A percentile compares a stretch with the other conserved stretches of the same genome.
Conservation (phyloP, 1,284 basidiomycete genomes). For the Anthracocystis panici-leucophaei region DNA sequence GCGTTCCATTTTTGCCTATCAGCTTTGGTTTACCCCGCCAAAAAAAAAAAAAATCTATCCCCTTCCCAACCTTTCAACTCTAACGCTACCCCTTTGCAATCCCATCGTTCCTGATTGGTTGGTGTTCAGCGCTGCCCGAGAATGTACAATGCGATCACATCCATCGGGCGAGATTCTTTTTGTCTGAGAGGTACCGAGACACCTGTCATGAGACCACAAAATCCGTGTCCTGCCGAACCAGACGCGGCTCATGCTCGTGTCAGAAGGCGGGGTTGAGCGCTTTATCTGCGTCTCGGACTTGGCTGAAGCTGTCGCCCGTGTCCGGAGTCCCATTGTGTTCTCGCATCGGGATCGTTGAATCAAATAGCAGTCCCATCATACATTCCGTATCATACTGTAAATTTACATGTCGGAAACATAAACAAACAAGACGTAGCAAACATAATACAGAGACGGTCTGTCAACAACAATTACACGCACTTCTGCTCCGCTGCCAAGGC, state of each 20-base stretch:
- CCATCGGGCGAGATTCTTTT: too few species aligned
- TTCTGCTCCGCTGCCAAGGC: constrained; percentile 59
- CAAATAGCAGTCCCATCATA: background rate
- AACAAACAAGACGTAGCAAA: background rate
- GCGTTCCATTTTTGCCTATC: constrained; percentile 21
- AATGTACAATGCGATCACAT: too few species aligned
- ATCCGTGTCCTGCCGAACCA: background rate
- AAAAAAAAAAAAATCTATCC: constrained; percentile 7
- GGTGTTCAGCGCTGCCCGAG: too few species aligned
- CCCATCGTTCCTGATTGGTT: background rate
- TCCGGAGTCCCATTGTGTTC: background rate
- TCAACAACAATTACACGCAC: constrained; percentile 28
- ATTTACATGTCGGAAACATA: constrained; percentile 6
- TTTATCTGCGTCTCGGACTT: constrained; percentile 11
- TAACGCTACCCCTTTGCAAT: background rate
- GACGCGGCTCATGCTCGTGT: background rate
- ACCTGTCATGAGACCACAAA: too few species aligned
- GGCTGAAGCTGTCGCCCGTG: constrained; percentile 6
- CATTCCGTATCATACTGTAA: background rate
- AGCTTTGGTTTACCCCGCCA: constrained; percentile 29
- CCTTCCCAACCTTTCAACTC: background rate
- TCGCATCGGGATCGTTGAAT: background rate
- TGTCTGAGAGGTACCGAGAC: too few species aligned
- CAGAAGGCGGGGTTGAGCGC: background rate
- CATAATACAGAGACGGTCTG: background rate